Percentiles rank a stretch among this genome's conserved stretches.
Conservation (phyloP, 495 filamentous ascomycete genomes). For the Aspergillus hancockii region DNA sequence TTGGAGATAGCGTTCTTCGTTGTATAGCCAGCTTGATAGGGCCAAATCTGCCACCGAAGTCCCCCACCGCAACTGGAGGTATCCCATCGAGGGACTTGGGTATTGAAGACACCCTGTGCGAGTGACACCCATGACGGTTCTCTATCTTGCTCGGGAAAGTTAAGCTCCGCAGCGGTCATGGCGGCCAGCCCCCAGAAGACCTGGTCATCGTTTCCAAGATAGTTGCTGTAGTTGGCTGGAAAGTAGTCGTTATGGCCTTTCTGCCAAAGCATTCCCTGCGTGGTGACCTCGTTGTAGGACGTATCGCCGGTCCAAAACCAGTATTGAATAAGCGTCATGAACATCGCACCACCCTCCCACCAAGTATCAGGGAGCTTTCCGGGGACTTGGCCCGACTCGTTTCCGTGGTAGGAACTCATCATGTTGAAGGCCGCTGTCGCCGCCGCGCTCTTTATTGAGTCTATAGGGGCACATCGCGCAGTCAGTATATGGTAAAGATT, state of each 20-base stretch:
- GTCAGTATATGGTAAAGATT: background rate
- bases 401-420: slow-evolving; percentile 65
- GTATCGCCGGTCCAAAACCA: slow-evolving; percentile 74
- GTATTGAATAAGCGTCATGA: slow-evolving; percentile 74
- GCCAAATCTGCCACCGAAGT: slow-evolving; percentile 82
- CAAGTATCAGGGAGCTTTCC: slow-evolving; percentile 68
- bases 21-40: slow-evolving; percentile 76
- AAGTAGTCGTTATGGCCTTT: slow-evolving; percentile 69
- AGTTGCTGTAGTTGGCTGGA: slow-evolving; percentile 51
- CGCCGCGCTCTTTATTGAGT: slow-evolving; percentile 61
- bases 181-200: slow-evolving; percentile 79
- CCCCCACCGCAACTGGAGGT: slow-evolving; percentile 69
- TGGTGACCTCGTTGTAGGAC: slow-evolving; percentile 65
- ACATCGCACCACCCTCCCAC: slow-evolving; percentile 79
- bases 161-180: slow-evolving; percentile 71
- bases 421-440: slow-evolving; percentile 63
- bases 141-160: slow-evolving; percentile 62
- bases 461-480: slow-evolving; percentile 29
- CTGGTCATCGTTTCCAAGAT: slow-evolving; percentile 72
- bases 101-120: slow-evolving; percentile 62
- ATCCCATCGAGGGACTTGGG: slow-evolving; percentile 69
- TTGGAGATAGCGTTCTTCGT: slow-evolving; percentile 83
- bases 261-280: slow-evolving; percentile 67
- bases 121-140: slow-evolving; percentile 65
- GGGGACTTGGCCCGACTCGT: slow-evolving; percentile 58